A percentile compares a stretch with the other conserved stretches of the same genome.
These are phyloP conservation scores for Leccinum subrobustum DNA, from an alignment of 1,284 basidiomycete species.

Conservation along the genomic window DNA sequence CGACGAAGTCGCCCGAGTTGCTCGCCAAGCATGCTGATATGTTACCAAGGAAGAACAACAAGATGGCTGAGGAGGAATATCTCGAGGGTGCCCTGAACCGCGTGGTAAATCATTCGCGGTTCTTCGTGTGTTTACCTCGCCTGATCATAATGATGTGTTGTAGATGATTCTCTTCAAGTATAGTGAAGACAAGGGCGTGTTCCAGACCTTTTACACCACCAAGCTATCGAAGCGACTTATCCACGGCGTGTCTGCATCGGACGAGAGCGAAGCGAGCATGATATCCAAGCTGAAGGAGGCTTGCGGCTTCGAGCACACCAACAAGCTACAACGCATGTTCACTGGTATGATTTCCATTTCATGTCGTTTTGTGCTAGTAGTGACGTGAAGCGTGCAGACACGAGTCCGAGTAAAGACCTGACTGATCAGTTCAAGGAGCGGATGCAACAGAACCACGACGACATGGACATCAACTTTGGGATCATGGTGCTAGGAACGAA, in stretches of 20 bases:
- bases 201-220: conserved; percentile 98
- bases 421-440: conserved; percentile 97
- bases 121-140: background rate
- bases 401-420: conserved; percentile 94
- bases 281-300: conserved; percentile 98
- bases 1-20: conserved; percentile 92
- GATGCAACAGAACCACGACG: conserved; percentile 81
- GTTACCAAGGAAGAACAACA: conserved; percentile 93
- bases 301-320: conserved; percentile 98
- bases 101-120: conserved; percentile 58
- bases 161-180: conserved; percentile 99
- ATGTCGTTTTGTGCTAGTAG: background rate
- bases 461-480: conserved; percentile 88
- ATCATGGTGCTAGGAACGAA: conserved; percentile 95
- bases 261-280: conserved; percentile 98
- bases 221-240: conserved; percentile 96
- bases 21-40: conserved; percentile 94
- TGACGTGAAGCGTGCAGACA: conserved; percentile 55
- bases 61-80: conserved; percentile 89
- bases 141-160: conserved; percentile 1
- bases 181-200: conserved; percentile 99
- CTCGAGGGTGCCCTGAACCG: conserved; percentile 89
- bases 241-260: conserved; percentile 89
- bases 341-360: conserved; percentile 57
- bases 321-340: conserved; percentile 98